phyloP scores from a whole-genome alignment of 1,284 basidiomycete species.

The Ganoderma lingzhi region DNA sequence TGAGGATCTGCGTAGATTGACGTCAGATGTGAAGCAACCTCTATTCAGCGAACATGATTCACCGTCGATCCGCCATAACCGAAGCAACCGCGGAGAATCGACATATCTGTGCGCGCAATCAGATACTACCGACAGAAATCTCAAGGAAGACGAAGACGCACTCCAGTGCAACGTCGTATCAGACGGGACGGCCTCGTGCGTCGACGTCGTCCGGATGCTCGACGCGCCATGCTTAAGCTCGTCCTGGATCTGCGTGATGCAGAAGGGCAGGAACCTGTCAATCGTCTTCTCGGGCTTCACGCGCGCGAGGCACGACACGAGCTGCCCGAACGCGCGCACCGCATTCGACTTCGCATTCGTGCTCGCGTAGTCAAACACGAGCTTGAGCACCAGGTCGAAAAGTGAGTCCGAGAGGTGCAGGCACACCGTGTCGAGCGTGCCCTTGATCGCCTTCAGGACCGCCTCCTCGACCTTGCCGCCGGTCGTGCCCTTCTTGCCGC shows the following conservation, averaged over 20 bases:
- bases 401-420: slow-evolving; percentile 88
- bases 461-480: slow-evolving; percentile 90
- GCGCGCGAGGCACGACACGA: slow-evolving; percentile 88
- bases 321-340: slow-evolving; percentile 89
- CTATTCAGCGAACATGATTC: slow-evolving; percentile 35
- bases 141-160: slow-evolving; percentile 55
- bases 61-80: slow-evolving; percentile 76
- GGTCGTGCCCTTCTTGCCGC: slow-evolving; percentile 80
- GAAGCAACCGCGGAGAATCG: slow-evolving; percentile 81
- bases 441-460: slow-evolving; percentile 85
- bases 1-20: slow-evolving; percentile 61
- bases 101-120: slow-evolving; percentile 61
- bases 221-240: slow-evolving; percentile 94
- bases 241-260: slow-evolving; percentile 81
- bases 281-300: slow-evolving; percentile 83
- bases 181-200: slow-evolving; percentile 81
- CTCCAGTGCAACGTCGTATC: slow-evolving; percentile 97
- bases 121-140: background rate
- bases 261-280: slow-evolving; percentile 83
- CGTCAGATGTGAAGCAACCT: background rate
- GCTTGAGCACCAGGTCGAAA: slow-evolving; percentile 87
- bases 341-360: slow-evolving; percentile 90
- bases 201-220: slow-evolving; percentile 90
- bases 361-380: slow-evolving; percentile 89
- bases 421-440: slow-evolving; percentile 87